phyloP scores from a whole-genome alignment of 1,139 yeast genomes.

The Scheffersomyces lignicola region DNA sequence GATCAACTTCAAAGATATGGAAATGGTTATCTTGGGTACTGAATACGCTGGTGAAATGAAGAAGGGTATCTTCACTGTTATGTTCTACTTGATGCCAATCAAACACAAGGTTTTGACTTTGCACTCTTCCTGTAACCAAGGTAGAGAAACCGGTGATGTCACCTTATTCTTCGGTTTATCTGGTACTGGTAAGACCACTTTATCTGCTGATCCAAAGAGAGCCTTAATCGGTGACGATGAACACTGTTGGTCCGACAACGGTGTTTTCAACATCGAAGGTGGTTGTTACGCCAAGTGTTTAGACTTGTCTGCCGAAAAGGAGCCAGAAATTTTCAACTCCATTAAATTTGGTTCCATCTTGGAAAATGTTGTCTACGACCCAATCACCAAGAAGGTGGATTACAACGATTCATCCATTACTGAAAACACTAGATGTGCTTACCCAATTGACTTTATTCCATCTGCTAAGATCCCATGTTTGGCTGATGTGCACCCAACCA shows the following conservation, averaged over 20 bases:
- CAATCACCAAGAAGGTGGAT: constrained; percentile 77
- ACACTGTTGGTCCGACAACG: constrained; percentile 98
- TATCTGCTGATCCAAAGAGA: constrained; percentile 95
- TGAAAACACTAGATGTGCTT: constrained; percentile 97
- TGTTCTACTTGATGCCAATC: constrained; percentile 98
- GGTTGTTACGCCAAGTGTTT: constrained; percentile 99
- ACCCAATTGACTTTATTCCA: constrained; percentile 96
- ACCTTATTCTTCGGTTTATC: constrained; percentile 95
- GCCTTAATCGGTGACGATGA: constrained; percentile 97
- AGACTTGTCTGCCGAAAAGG: constrained; percentile 86
- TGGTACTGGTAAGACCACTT: constrained; percentile 98
- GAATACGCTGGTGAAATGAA: constrained; percentile 99
- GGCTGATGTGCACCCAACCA: constrained; percentile 88
- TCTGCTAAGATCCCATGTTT: constrained; percentile 95
- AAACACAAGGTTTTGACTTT: constrained; percentile 88
- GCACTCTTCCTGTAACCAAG: constrained; percentile 96
- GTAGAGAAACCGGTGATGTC: constrained; percentile 71
- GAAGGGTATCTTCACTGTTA: constrained; percentile 97
- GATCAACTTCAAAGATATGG: constrained; percentile 96
- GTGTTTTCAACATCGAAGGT: constrained; percentile 99
- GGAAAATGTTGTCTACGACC: constrained; percentile 91
- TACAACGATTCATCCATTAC: constrained; percentile 81
- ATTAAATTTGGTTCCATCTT: constrained; percentile 91
- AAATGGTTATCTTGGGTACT: constrained; percentile 97
- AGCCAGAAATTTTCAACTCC: constrained; percentile 96